Evolutionary conservation across 2,329 filamentous ascomycete genomes (phyloP), one percentile per base, ranked within the genome.

Genomic region (Aspergillus niger): DNA sequence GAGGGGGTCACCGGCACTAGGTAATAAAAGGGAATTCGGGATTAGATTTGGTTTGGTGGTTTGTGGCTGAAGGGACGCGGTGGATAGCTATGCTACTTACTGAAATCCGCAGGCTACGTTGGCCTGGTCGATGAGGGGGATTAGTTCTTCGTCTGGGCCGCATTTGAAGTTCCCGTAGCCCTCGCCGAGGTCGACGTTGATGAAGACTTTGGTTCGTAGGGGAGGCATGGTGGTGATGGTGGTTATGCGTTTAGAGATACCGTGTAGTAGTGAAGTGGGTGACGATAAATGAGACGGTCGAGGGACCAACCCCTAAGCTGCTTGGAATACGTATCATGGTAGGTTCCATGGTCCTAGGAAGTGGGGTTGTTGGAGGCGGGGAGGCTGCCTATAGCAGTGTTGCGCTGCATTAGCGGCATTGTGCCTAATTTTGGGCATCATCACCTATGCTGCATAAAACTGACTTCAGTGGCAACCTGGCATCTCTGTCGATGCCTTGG

Each of bases 31-130:
- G 8, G 5, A 8, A 8, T 7, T 17, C 17, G 39, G 10, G 38
- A n/a, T 36, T 13, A 36, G 32, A 5, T 6, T 13, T 15, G 32
- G 13, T 26, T 2, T 44, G 15, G 20, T 8, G 4, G 8, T 39
- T 30, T 20, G 8, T 6, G 24, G 11, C 17, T 39, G 20, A 17
- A 8, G 20, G 8, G 4, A 22, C 3, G 17, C 5, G n/a, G 22
- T 20, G 20, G 20, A 20, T 20, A 20, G 20, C 20, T 20, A 20
- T n/a, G n/a, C 32, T 26, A 32, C 36, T 17, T 28, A 55, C 52
- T 86, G 84, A 63, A 84, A 85, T 1, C 84, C 85, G 67, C 85
- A 89, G 8, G 86, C 86, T 30, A 89, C 76, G 65, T 88, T 88
- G 17, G 85, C 86, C 67, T 84, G 81, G 68, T 88, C 85, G 64